phyloP scores from a whole-genome alignment of 75 land plant species.

The Selaginella tamariscina region DNA sequence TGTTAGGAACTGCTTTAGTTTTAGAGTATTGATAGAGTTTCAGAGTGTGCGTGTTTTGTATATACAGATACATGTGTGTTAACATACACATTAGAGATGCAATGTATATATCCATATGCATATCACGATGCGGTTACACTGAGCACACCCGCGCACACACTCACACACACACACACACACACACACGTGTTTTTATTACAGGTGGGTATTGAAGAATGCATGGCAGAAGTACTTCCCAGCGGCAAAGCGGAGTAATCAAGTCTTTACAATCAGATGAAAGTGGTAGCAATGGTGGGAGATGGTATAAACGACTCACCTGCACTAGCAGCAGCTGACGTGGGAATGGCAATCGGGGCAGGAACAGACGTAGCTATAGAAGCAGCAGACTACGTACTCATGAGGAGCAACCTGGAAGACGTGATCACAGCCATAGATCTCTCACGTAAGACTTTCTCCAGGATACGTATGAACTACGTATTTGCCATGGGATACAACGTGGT shows the following conservation, averaged over 20 bases:
- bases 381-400: slow-evolving; percentile 89
- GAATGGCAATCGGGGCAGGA: slow-evolving; percentile 98
- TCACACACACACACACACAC: too few relatives aligned
- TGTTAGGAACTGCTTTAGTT: too few relatives aligned
- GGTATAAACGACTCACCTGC: slow-evolving; percentile 97
- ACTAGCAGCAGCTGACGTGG: slow-evolving; percentile 93
- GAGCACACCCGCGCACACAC: too few relatives aligned
- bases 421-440: slow-evolving; percentile 98
- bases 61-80: too few relatives aligned
- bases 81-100: too few relatives aligned
- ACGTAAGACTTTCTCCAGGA: slow-evolving; percentile 71
- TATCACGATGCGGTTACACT: too few relatives aligned
- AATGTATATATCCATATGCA: too few relatives aligned
- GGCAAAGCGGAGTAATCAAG: slow-evolving; percentile 66
- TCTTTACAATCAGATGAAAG: slow-evolving; percentile 66
- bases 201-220: slow-evolving; percentile 47
- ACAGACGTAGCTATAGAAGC: slow-evolving; percentile 98
- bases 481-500: slow-evolving; percentile 94
- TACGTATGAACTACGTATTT: slow-evolving; percentile 73
- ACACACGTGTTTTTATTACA: slow-evolving; percentile 3
- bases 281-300: slow-evolving; percentile 97
- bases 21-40: too few relatives aligned
- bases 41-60: too few relatives aligned
- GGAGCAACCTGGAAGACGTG: slow-evolving; percentile 84
- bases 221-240: slow-evolving; percentile 69